These are phyloP conservation scores for Yamadazyma membranifaciens DNA, from an alignment of 1,139 yeast species.

Conservation along the genomic window DNA sequence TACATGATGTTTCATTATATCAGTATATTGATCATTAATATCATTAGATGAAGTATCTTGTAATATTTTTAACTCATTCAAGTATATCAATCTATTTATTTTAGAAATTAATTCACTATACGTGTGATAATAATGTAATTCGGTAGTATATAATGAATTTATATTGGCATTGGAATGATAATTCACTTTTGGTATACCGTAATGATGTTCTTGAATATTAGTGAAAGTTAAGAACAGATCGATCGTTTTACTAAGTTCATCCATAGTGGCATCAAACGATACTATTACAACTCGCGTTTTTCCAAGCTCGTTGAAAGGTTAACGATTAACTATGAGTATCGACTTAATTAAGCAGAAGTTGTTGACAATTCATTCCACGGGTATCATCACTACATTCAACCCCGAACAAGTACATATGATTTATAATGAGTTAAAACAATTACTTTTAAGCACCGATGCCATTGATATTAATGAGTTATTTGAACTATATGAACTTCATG, in stretches of 20 bases:
- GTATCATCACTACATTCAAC: slow-evolving; percentile 33
- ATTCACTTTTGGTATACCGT: slow-evolving; percentile 25
- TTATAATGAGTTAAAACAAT: slow-evolving; percentile 30
- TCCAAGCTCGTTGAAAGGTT: slow-evolving; percentile 7
- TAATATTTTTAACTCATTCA: slow-evolving; percentile 23
- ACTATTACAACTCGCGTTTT: slow-evolving; percentile 3
- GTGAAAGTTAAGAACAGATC: slow-evolving; percentile 14
- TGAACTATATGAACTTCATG: slow-evolving; percentile 67
- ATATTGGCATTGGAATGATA: slow-evolving; percentile 3
- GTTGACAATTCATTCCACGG: slow-evolving; percentile 27
- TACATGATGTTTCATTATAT: slow-evolving; percentile 9
- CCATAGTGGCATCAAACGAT: neutral
- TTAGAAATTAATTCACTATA: slow-evolving; percentile 23
- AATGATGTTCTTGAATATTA: slow-evolving; percentile 24
- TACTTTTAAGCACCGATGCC: slow-evolving; percentile 26
- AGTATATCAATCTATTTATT: slow-evolving; percentile 30
- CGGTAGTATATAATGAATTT: slow-evolving; percentile 8
- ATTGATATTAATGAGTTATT: slow-evolving; percentile 52
- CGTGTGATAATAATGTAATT: slow-evolving; percentile 23
- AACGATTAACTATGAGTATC: slow-evolving; percentile 3
- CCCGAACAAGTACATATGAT: slow-evolving; percentile 33
- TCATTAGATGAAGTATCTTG: slow-evolving; percentile 12
- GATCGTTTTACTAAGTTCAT: slow-evolving; percentile 12
- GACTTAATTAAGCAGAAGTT: slow-evolving; percentile 23
- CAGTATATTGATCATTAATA: slow-evolving; percentile 15